Percentiles rank a stretch among this genome's conserved stretches.
Evolutionary conservation across 441 rosid species (phyloP).

Genomic region (Populus hybrid): DNA sequence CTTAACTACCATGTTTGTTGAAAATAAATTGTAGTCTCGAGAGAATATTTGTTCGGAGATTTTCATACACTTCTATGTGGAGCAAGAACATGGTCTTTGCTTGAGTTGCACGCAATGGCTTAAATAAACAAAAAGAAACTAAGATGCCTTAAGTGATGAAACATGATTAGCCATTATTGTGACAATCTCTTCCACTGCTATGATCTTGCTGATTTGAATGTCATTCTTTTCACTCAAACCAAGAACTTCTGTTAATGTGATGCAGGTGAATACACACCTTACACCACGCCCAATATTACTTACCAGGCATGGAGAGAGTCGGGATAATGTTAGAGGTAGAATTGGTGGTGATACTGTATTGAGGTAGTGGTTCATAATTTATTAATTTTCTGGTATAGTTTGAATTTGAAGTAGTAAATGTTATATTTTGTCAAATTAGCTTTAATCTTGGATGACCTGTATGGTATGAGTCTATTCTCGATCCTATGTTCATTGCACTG

Average conservation of each 20-base stretch:
- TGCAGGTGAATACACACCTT: slow-evolving; percentile 96
- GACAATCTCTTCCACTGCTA: neutral
- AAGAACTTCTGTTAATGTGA: slow-evolving; percentile 10
- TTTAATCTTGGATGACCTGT: neutral
- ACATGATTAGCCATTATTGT: neutral
- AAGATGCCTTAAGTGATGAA: neutral
- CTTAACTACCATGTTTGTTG: neutral
- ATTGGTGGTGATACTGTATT: slow-evolving; percentile 90
- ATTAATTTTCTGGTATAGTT: neutral
- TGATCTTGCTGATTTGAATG: neutral
- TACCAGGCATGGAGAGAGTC: slow-evolving; percentile 99
- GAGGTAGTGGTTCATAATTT: slow-evolving; percentile 14
- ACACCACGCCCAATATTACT: slow-evolving; percentile 98
- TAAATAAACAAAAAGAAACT: neutral
- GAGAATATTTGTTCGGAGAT: neutral
- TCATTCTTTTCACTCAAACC: neutral
- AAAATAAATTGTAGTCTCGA: neutral
- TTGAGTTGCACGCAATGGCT: neutral
- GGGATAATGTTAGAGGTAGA: slow-evolving; percentile 95
- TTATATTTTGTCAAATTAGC: neutral
- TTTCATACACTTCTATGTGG: neutral
- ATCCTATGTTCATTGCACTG: neutral
- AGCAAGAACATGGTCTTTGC: neutral
- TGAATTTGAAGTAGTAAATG: neutral
- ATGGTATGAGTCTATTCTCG: too few species aligned